A percentile compares a stretch with the other conserved stretches of the same genome.
phyloP scores from a whole-genome alignment of 1,284 basidiomycete genomes.

The Rhodotorula sp. region DNA sequence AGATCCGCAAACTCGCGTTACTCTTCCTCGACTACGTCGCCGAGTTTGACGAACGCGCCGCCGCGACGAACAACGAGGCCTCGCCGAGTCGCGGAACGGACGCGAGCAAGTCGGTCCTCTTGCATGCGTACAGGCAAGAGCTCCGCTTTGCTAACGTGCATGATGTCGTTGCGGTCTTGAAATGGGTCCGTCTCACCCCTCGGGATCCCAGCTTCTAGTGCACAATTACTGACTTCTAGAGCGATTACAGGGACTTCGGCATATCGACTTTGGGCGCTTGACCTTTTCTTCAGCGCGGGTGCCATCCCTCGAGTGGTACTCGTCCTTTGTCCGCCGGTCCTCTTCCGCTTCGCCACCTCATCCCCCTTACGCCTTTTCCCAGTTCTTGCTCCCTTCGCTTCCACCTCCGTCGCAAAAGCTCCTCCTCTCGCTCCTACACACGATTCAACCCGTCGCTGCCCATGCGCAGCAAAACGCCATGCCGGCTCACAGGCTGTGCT shows the following conservation, averaged over 20 bases:
- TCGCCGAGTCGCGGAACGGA: constrained; percentile 10
- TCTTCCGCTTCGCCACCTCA: background rate
- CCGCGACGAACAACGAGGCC: background rate
- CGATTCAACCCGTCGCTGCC: constrained; percentile 25
- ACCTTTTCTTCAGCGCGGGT: constrained; percentile 12
- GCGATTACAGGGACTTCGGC: constrained; percentile 21
- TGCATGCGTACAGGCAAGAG: constrained; percentile 34
- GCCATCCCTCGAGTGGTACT: constrained; percentile 25
- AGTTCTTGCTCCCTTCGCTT: constrained; percentile 26
- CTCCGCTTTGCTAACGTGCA: constrained; percentile 29
- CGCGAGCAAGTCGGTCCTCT: constrained; percentile 25
- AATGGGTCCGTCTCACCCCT: constrained; percentile 30
- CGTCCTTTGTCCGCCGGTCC: constrained; percentile 12
- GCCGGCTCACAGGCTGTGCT: constrained; percentile 20
- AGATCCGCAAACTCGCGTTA: constrained; percentile 1
- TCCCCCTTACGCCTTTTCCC: constrained; percentile 6
- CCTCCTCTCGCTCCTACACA: constrained; percentile 14
- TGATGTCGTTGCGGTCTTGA: constrained; percentile 32
- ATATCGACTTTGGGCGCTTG: constrained; percentile 15
- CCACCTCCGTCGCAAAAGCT: constrained; percentile 15
- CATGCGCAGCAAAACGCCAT: constrained; percentile 35
- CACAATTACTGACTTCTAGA: rapidly evolving
- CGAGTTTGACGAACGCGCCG: background rate
- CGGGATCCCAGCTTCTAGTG: too few species aligned
- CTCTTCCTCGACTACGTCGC: constrained; percentile 30